Conservation (phyloP, 108 stramenopile genomes). For the Fragilaria radians region DNA sequence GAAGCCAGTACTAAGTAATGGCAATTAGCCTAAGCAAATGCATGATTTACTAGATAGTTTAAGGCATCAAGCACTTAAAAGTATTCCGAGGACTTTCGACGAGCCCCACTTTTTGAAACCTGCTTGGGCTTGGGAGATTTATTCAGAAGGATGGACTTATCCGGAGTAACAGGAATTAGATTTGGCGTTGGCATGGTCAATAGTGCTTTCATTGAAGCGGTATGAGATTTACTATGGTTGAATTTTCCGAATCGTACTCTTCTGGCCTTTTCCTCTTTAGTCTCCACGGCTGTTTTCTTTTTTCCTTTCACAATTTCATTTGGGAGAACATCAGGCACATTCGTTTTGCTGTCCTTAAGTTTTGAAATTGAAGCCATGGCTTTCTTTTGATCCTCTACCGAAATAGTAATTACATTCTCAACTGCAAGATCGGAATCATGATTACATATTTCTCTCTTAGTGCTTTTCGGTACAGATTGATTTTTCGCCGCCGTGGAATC, state of each 20-base stretch:
- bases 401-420: slow-evolving; percentile 12
- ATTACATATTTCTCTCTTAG: slow-evolving; percentile 33
- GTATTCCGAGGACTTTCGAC: slow-evolving; percentile 33
- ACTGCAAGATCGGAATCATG: slow-evolving; percentile 14
- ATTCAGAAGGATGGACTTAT: slow-evolving; percentile 67
- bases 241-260: slow-evolving; percentile 59
- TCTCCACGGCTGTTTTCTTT: slow-evolving; percentile 6
- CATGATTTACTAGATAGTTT: too few relatives aligned
- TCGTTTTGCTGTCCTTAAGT: slow-evolving; percentile 1
- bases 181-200: slow-evolving; percentile 31
- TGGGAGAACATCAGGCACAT: not conserved
- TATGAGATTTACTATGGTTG: slow-evolving; percentile 70
- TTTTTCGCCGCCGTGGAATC: slow-evolving; percentile 29
- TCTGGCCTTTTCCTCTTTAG: slow-evolving; percentile 14
- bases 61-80: too few relatives aligned
- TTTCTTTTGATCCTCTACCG: slow-evolving; percentile 21
- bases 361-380: slow-evolving; percentile 1
- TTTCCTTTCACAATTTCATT: slow-evolving; percentile 11
- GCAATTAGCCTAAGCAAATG: too few relatives aligned
- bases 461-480: slow-evolving; percentile 14
- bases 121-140: slow-evolving; percentile 7
- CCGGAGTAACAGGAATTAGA: slow-evolving; percentile 41
- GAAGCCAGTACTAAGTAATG: too few relatives aligned
- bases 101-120: not conserved
- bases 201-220: slow-evolving; percentile 78